phyloP scores from a whole-genome alignment of 2,329 filamentous ascomycete species.

The Pseudogymnoascus sp. region DNA sequence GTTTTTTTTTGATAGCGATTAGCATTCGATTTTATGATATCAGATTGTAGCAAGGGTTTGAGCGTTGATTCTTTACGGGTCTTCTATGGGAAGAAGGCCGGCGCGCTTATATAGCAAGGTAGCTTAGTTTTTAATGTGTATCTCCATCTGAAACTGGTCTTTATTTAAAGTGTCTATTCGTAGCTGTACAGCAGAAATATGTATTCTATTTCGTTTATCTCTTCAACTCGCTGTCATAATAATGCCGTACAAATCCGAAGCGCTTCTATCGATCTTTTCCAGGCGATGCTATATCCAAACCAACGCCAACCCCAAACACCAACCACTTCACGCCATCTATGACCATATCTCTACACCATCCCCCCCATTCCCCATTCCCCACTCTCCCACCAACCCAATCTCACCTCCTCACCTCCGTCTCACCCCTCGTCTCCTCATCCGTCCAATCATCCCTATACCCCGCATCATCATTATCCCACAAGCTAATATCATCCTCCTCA shows the following conservation, averaged over 20 bases:
- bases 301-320: constrained; percentile 3
- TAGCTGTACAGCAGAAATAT: background rate
- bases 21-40: background rate
- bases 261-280: background rate
- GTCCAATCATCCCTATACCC: constrained; percentile 25
- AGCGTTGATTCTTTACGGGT: background rate
- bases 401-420: background rate
- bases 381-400: constrained; percentile 14
- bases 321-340: background rate
- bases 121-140: background rate
- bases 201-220: background rate
- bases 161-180: background rate
- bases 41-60: background rate
- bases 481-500: constrained; percentile 27
- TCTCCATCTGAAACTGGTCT: background rate
- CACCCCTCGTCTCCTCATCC: constrained; percentile 21
- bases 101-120: background rate
- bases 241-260: background rate
- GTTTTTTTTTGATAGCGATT: constrained; percentile 8
- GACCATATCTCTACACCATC: constrained; percentile 9
- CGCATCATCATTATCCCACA: constrained; percentile 25
- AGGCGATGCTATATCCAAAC: constrained; percentile 2
- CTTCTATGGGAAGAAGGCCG: background rate
- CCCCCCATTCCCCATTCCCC: too few relatives aligned
- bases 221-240: background rate